Evolutionary conservation across 2,329 filamentous ascomycete genomes (phyloP), one percentile per base, ranked within the genome.

Genomic region (Ophiocordyceps unilateralis): DNA sequence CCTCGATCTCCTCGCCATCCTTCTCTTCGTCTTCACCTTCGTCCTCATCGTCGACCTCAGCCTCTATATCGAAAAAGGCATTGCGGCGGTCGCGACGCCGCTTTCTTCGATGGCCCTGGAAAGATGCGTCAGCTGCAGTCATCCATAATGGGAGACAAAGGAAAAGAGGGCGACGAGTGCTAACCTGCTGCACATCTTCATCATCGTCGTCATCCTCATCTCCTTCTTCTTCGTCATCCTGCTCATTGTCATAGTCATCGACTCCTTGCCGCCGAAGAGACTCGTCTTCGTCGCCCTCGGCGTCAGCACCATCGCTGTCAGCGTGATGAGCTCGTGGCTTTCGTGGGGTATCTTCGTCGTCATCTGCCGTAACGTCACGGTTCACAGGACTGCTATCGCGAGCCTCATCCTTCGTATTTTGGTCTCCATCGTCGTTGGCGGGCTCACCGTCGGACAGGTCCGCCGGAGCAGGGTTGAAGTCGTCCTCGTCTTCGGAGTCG

Each of bases 21-120:
- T 93, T 86, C 52, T 95, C 89, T 42, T 93, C 86, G 49, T 93
- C 86, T 47, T 84, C 83, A 50, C 75, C 81, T 51, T 86, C 83
- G 53, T 94, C 87, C 53, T 93, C 87, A 49, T 93, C 91, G 56
- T 96, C 91, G 52, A 98, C 91, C 65, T 95, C 91, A 59, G 91
- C 91, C 70, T 98, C 91, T 55, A 89, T 85, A 77, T 98, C 91
- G 65, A 98, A 79, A 76, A 95, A 95, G 55, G 82, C 80, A 53
- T 85, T 84, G 49, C 85, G 77, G 49, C 74, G 74, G 50, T 83
- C 78, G 58, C 76, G 77, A 59, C 79, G 81, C 45, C 88, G 83
- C 63, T 96, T 96, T 53, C 82, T 76, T 44, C 84, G 83, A 55
- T 85, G 73, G 45, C 70, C 66, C 73, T 76, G 45, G 36, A 28